A percentile compares a stretch with the other conserved stretches of the same genome.
Conservation (phyloP, 2,329 filamentous ascomycete species). For the Daldinia eschscholtzii region DNA sequence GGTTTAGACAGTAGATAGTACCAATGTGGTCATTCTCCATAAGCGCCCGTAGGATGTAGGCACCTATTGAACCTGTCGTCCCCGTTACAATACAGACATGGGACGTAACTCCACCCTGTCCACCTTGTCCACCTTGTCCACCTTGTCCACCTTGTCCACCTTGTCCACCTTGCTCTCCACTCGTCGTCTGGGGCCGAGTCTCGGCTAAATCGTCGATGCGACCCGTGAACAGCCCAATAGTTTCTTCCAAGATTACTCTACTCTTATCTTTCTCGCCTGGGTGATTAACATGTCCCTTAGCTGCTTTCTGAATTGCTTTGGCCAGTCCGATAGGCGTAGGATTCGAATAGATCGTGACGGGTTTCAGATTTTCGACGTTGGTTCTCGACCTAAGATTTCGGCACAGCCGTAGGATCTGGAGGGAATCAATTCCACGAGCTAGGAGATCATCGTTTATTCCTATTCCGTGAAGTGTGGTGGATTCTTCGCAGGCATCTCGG, state of each 20-base stretch:
- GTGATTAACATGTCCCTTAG: background rate
- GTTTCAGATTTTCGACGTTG: constrained; percentile 12
- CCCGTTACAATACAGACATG: constrained; percentile 30
- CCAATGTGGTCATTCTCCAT: constrained; percentile 9
- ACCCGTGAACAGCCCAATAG: background rate
- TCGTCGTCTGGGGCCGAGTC: background rate
- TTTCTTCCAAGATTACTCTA: background rate
- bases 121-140: background rate
- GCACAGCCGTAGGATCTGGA: constrained; percentile 16
- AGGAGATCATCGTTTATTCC: constrained; percentile 11
- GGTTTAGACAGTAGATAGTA: constrained; percentile 35
- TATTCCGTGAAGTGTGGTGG: constrained; percentile 12
- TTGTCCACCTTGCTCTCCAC: background rate
- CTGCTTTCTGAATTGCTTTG: constrained; percentile 19
- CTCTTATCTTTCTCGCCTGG: background rate
- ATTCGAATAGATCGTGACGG: constrained; percentile 26
- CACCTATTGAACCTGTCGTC: constrained; percentile 31
- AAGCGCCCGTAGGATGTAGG: constrained; percentile 32
- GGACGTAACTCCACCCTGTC: background rate
- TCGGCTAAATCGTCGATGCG: constrained; percentile 1
- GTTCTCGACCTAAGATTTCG: constrained; percentile 17
- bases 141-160: background rate
- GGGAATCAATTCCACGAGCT: constrained; percentile 22
- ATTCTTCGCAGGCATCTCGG: background rate
- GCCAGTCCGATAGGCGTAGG: constrained; percentile 25